Conservation (phyloP, 2,329 filamentous ascomycete genomes). For the Aspergillus neotritici region DNA sequence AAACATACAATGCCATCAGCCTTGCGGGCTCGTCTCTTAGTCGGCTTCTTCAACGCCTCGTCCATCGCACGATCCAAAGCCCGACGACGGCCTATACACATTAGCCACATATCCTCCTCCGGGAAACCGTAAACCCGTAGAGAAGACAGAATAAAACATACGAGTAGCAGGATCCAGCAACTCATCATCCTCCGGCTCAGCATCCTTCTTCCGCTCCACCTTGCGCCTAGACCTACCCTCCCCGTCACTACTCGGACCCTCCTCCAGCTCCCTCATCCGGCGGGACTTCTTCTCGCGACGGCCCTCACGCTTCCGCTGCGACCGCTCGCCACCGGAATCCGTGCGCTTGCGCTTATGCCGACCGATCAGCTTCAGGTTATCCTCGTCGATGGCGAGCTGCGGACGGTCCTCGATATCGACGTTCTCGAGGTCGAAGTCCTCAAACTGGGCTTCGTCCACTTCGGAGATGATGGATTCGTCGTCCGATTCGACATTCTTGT, state of each 20-base stretch:
- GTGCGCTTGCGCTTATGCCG: constrained; percentile 60
- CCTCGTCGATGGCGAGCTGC: constrained; percentile 55
- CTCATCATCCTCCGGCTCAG: constrained; percentile 64
- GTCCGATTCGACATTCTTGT: constrained; percentile 47
- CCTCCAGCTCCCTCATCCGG: constrained; percentile 63
- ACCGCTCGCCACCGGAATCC: constrained; percentile 57
- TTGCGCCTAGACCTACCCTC: constrained; percentile 44
- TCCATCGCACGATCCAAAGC: constrained; percentile 85
- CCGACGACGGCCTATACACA: constrained; percentile 57
- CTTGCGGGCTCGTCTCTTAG: constrained; percentile 64
- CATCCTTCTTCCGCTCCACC: constrained; percentile 47
- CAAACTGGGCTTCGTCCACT: constrained; percentile 60
- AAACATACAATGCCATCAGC: constrained; percentile 76
- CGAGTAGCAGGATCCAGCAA: constrained; percentile 77
- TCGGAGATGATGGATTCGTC: constrained; percentile 60
- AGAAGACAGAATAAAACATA: constrained; percentile 35
- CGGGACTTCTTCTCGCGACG: constrained; percentile 59
- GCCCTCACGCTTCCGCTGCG: constrained; percentile 62
- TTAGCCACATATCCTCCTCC: constrained; percentile 4
- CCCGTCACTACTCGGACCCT: constrained; percentile 45
- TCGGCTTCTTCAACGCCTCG: constrained; percentile 75
- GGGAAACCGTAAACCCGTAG: background rate
- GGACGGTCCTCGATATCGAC: constrained; percentile 58
- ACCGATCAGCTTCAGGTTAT: constrained; percentile 56
- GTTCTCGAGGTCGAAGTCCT: constrained; percentile 58